Conservation (phyloP, 768 basidiomycete species). For the Termitomyces bulborhizus region DNA sequence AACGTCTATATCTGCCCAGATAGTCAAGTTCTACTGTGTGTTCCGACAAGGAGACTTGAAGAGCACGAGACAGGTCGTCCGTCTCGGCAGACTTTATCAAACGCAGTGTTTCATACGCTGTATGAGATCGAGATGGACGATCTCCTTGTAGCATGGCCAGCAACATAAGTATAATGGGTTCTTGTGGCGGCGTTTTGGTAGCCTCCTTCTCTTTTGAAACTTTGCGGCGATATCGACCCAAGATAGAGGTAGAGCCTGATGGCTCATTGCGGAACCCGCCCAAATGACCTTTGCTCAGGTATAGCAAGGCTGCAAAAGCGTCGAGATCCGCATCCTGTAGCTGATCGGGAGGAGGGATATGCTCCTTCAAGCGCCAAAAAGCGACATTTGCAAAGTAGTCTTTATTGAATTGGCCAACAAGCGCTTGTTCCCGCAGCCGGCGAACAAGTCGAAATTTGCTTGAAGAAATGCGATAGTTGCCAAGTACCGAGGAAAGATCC, state of each 20-base stretch:
- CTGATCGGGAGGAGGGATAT: conserved; percentile 48
- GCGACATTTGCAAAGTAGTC: conserved; percentile 48
- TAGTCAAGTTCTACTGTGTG: conserved; percentile 40
- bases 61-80: conserved; percentile 18
- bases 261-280: conserved; percentile 54
- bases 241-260: conserved; percentile 34
- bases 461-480: conserved; percentile 52
- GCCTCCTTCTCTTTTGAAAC: conserved; percentile 8
- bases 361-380: conserved; percentile 84
- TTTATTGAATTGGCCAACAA: conserved; percentile 29
- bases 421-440: conserved; percentile 47
- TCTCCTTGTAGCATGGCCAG: conserved; percentile 54
- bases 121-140: conserved; percentile 39
- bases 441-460: conserved; percentile 77
- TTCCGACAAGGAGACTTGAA: conserved; percentile 27
- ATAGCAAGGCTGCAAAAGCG: conserved; percentile 65
- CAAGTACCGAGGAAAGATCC: conserved; percentile 48
- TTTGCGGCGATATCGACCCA: conserved; percentile 29
- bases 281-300: conserved; percentile 52
- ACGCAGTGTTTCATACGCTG: conserved; percentile 63
- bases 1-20: conserved; percentile 39
- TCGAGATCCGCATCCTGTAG: conserved; percentile 65
- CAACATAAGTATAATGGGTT: conserved; percentile 46
- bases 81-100: conserved; percentile 40
- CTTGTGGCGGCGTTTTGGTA: conserved; percentile 27